Base-by-base conservation (phyloP, 306 rosid genomes). In the Lithocarpus polystachyus region DNA sequence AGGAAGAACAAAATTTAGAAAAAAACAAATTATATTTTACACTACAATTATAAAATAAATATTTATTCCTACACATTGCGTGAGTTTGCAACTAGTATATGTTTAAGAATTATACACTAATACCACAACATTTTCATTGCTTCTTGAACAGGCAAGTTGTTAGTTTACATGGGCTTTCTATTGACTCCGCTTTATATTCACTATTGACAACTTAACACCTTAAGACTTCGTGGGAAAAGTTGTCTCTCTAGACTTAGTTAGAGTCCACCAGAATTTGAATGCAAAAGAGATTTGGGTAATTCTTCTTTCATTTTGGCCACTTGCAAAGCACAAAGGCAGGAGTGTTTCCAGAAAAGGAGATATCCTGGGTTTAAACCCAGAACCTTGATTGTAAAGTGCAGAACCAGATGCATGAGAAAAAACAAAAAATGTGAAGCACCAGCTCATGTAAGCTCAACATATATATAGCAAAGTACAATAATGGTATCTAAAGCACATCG, bases 1-100 rank as follows among this genome's bases (percentile, higher is more conserved):
- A 7, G 10, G 10, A 1, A 37, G 43, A 37, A 37, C 43, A 37
- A 37, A 37, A 37, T 37, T 37, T 37, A 37, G 2, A 37, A 37
- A 37, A 37, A 37, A 37, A 37, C 43, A 7, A 37, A 37, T 37
- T 37, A 7, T 37, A 37, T 37, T 37, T 37, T 37, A 37, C 7
- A 37, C 10, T 10, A 37, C 10, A 6, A 6, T 37, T 37, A 37
- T 37, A 37, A 37, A 37, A 37, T 37, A 37, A 37, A 6, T 37
- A 35, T 35, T 35, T 35, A 35, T 35, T 35, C 0, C 0, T 9
- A 6, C 2, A 0, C 2, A 6, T 35, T 0, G 2, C 2, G 0
- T 35, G 2, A 0, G 9, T 35, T 1, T 35, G 40, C 40, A 0
- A 6, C 40, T 35, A 6, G 40, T 35, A 35, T 35, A 6, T 35